Evolutionary conservation across 257 asterid genomes (phyloP).

Genomic region (Solanum medicagineum): DNA sequence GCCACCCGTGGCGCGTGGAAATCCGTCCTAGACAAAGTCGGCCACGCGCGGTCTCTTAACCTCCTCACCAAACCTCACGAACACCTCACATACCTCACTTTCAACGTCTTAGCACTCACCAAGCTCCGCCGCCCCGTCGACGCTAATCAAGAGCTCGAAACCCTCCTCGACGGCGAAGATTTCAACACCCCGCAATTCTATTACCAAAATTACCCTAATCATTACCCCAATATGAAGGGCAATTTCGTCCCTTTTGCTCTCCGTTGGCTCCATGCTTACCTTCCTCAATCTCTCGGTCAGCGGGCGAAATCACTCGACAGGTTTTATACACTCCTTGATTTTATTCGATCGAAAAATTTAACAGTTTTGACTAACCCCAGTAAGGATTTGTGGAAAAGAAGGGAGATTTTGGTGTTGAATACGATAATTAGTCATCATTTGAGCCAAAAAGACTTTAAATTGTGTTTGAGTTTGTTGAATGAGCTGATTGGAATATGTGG

Average conservation of each 20-base stretch:
- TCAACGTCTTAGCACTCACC: conserved; percentile 69
- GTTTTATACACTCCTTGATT: conserved; percentile 52
- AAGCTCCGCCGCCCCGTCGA: conserved; percentile 85
- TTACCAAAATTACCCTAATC: conserved; percentile 58
- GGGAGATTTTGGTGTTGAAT: conserved; percentile 52
- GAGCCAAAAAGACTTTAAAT: conserved; percentile 72
- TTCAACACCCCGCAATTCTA: conserved; percentile 44
- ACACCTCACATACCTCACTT: conserved; percentile 74
- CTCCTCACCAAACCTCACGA: conserved; percentile 80
- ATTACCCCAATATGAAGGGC: conserved; percentile 57
- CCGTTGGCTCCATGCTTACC: conserved; percentile 77
- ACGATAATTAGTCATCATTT: conserved; percentile 73
- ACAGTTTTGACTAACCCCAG: not conserved
- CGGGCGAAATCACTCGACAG: conserved; percentile 73
- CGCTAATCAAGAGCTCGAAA: conserved; percentile 59
- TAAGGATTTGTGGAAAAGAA: conserved; percentile 43
- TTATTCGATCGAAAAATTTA: conserved; percentile 28
- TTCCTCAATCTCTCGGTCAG: conserved; percentile 66
- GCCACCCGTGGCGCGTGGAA: conserved; percentile 96
- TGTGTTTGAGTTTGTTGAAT: conserved; percentile 50
- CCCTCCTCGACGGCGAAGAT: conserved; percentile 41
- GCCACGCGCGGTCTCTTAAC: conserved; percentile 73
- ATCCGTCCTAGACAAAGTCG: conserved; percentile 74
- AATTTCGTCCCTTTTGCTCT: conserved; percentile 91
- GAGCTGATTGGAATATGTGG: conserved; percentile 23